phyloP scores from a whole-genome alignment of 2,329 filamentous ascomycete genomes.

The Cladophialophora immunda region DNA sequence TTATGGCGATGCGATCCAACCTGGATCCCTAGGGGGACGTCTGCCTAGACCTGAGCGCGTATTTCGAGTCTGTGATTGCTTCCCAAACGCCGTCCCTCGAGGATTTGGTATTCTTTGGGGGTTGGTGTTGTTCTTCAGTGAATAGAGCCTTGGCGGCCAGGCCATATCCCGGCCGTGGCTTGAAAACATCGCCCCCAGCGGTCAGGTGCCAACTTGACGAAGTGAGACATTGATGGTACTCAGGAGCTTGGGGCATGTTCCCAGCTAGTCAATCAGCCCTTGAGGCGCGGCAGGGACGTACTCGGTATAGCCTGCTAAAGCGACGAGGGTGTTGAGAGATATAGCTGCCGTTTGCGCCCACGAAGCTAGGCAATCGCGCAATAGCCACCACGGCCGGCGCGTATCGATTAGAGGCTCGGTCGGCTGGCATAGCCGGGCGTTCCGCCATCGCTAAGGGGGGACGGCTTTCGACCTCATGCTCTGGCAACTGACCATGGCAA shows the following conservation, averaged over 20 bases:
- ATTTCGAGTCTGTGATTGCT: not conserved
- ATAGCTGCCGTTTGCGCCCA: not conserved
- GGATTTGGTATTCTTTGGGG: not conserved
- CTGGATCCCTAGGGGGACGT: not conserved
- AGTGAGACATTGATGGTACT: too few species aligned
- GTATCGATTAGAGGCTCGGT: not conserved
- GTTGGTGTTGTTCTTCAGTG: too few species aligned
- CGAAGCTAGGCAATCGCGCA: not conserved
- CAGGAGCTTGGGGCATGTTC: too few species aligned
- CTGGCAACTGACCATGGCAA: not conserved
- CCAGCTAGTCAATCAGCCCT: too few species aligned
- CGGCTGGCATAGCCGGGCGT: not conserved
- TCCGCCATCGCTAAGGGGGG: not conserved
- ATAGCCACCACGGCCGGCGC: not conserved
- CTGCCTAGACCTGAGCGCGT: not conserved
- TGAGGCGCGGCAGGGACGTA: too few species aligned
- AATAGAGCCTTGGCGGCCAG: not conserved
- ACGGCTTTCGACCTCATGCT: not conserved
- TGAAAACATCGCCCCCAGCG: too few species aligned
- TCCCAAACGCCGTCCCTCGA: not conserved
- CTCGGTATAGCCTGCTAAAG: too few species aligned
- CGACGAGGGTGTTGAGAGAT: too few species aligned
- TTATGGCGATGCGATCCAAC: not conserved
- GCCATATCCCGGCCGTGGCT: not conserved
- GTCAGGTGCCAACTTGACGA: too few species aligned